A percentile compares a stretch with the other conserved stretches of the same genome.
Conservation (phyloP, 352 stramenopile species). For the Peronospora destructor region DNA sequence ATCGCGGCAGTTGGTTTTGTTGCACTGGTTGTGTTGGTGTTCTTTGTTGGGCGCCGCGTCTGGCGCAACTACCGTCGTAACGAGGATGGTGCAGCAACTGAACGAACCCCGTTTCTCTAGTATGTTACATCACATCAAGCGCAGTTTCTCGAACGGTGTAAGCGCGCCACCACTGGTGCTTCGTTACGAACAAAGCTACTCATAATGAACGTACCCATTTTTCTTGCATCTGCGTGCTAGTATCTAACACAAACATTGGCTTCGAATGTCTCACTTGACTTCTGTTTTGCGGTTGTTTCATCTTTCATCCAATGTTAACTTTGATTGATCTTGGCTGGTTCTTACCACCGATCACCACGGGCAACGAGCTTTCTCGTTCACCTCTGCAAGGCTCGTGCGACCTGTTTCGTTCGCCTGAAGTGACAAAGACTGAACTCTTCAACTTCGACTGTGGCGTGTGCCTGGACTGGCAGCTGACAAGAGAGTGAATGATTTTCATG, state of each 20-base stretch:
- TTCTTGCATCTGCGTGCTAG: neutral
- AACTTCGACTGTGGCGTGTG: too few species aligned
- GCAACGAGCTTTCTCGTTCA: too few species aligned
- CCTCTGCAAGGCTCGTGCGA: too few species aligned
- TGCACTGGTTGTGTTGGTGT: constrained; percentile 18
- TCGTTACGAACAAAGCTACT: neutral
- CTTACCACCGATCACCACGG: too few species aligned
- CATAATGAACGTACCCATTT: neutral
- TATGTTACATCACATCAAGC: neutral
- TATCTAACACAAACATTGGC: neutral
- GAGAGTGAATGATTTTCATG: neutral
- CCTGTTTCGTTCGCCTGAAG: too few species aligned
- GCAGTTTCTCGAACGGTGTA: neutral
- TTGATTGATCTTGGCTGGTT: too few species aligned
- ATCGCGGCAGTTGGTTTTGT: constrained; percentile 14
- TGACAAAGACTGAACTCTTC: too few species aligned
- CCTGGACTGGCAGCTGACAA: too few species aligned
- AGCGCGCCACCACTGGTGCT: neutral
- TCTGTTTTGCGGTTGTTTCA: neutral
- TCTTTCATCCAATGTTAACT: too few species aligned
- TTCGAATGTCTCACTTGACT: neutral
- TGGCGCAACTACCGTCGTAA: constrained; percentile 24
- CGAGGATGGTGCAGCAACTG: constrained; percentile 7
- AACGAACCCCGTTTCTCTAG: constrained; percentile 19
- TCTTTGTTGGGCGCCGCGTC: constrained; percentile 16